These are phyloP conservation scores for Tetraselmis striata DNA, from an alignment of 139 green algal species.

Conservation along the genomic window DNA sequence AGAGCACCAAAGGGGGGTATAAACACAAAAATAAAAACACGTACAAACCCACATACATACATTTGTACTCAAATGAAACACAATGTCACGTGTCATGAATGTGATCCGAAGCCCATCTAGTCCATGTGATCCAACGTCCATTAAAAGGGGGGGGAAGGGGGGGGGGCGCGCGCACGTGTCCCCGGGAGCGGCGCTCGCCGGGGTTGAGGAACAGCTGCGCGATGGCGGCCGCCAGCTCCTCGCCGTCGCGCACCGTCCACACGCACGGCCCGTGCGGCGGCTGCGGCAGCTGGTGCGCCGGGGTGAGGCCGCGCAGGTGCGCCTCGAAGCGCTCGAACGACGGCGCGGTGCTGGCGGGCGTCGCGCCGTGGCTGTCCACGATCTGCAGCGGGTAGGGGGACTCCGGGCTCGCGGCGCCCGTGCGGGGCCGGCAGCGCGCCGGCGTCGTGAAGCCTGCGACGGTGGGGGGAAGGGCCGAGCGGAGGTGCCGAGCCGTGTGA, in stretches of 20 bases:
- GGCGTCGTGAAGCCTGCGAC: not conserved
- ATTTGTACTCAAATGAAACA: not conserved
- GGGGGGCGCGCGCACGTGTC: conserved; percentile 16
- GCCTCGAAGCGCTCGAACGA: not conserved
- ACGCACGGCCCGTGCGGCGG: conserved; percentile 42
- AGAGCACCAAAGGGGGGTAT: too few relatives aligned
- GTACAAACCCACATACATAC: not conserved
- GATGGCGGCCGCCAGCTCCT: conserved; percentile 29
- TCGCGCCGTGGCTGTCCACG: not conserved
- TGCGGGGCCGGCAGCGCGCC: not conserved
- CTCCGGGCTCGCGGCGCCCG: not conserved
- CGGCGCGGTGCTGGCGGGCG: too few relatives aligned
- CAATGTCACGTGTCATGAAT: not conserved
- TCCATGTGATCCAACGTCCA: too few relatives aligned
- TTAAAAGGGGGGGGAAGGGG: not conserved
- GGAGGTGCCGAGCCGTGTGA: too few relatives aligned
- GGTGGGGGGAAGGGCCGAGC: too few relatives aligned
- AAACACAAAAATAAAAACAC: too few relatives aligned
- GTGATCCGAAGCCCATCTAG: too few relatives aligned
- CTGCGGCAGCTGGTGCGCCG: conserved; percentile 38
- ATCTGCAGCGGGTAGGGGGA: not conserved
- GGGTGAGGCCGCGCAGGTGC: conserved; percentile 8
- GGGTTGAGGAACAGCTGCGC: conserved; percentile 38
- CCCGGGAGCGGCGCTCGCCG: conserved; percentile 38
- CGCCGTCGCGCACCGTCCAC: conserved; percentile 26